Conservation (phyloP, 2,329 filamentous ascomycete species). For the Zymoseptoria passerinii region DNA sequence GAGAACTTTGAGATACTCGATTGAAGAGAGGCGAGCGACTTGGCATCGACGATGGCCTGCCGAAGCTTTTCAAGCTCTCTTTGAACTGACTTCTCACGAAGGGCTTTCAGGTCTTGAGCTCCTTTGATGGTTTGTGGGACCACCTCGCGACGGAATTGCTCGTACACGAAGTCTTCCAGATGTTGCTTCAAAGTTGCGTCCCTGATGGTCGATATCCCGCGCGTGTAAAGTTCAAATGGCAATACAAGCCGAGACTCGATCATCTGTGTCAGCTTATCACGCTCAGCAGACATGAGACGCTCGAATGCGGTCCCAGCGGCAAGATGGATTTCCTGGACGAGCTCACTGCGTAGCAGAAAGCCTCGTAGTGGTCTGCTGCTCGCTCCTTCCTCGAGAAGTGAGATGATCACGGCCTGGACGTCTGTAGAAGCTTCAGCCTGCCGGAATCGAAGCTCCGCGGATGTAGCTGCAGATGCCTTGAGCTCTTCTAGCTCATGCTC, state of each 20-base stretch:
- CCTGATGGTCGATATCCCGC: slow-evolving; percentile 17
- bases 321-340: slow-evolving; percentile 1
- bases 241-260: slow-evolving; percentile 17
- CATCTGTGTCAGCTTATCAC: slow-evolving; percentile 9
- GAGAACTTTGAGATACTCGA: slow-evolving; percentile 19
- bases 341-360: slow-evolving; percentile 2
- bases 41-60: slow-evolving; percentile 16
- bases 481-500: neutral
- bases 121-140: slow-evolving; percentile 12
- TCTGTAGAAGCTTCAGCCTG: neutral
- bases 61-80: slow-evolving; percentile 24
- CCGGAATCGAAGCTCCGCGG: neutral
- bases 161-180: slow-evolving; percentile 20
- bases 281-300: slow-evolving; percentile 1
- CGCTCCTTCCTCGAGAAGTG: neutral
- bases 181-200: slow-evolving; percentile 23
- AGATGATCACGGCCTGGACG: neutral
- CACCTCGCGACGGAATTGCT: slow-evolving; percentile 21
- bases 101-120: slow-evolving; percentile 13
- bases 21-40: slow-evolving; percentile 18
- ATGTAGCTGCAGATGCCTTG: neutral
- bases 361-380: neutral
- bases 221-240: slow-evolving; percentile 23
- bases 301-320: neutral
- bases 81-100: slow-evolving; percentile 13